A percentile compares a stretch with the other conserved stretches of the same genome.
Conservation (phyloP, 2,329 filamentous ascomycete genomes). For the Aquanectria penicillioides region DNA sequence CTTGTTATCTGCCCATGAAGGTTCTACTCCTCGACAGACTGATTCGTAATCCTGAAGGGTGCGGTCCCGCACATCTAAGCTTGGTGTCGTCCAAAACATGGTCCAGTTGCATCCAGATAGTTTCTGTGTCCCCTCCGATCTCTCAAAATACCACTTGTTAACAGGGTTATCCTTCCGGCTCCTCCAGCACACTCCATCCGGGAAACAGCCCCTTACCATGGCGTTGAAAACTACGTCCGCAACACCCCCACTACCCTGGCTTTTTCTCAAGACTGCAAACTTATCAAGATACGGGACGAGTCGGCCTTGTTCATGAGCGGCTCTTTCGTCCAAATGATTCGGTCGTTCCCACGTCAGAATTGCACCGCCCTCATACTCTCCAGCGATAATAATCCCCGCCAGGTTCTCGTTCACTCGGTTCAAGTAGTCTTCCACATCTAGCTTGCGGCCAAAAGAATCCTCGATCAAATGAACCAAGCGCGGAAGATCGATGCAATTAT, state of each 20-base stretch:
- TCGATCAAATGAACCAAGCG: conserved; percentile 89
- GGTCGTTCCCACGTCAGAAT: conserved; percentile 95
- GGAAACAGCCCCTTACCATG: conserved; percentile 91
- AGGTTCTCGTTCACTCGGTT: conserved; percentile 81
- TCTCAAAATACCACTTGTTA: conserved; percentile 99
- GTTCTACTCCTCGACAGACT: conserved; percentile 73
- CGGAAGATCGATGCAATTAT: conserved; percentile 83
- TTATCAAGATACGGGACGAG: conserved; percentile 96
- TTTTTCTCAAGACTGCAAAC: conserved; percentile 89
- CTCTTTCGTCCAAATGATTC: conserved; percentile 64
- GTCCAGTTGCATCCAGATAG: conserved; percentile 87
- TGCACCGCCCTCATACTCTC: conserved; percentile 95
- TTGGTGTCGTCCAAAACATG: conserved; percentile 96
- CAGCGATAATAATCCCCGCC: conserved; percentile 92
- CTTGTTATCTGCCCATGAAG: conserved; percentile 71
- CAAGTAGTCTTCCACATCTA: conserved; percentile 87
- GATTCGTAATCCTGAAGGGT: conserved; percentile 76
- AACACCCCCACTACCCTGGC: conserved; percentile 90
- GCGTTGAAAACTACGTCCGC: conserved; percentile 97
- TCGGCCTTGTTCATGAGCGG: conserved; percentile 63
- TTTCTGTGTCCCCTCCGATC: conserved; percentile 85
- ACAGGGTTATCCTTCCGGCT: conserved; percentile 92
- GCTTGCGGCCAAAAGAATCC: conserved; percentile 87
- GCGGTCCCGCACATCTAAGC: conserved; percentile 64
- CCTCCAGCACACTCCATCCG: conserved; percentile 89